Evolutionary conservation across 331 rosid genomes (phyloP), one percentile per base, ranked within the genome.

Genomic region (Rhamnella rubrinervis): DNA sequence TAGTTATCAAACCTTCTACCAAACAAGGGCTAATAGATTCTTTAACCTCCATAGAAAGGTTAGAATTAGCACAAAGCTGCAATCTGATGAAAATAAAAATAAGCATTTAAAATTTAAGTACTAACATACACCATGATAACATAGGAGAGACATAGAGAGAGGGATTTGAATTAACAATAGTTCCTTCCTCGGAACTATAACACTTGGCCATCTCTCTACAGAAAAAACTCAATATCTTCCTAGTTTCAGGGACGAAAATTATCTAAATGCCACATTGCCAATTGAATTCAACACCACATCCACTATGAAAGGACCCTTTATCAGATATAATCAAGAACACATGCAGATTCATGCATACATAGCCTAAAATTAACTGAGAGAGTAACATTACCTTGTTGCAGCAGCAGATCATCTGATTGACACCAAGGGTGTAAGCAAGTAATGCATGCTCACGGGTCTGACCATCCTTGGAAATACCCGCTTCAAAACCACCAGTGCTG

Each of bases 391-490:
- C 85, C 85, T 80, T 80, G 85, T 80, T 80, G 16, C 85, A 80
- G 76, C 85, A 80, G 41, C 85, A 80, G 46, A 80, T 80, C 85
- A 80, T 80, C 61, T 80, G 85, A 69, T n/a, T 80, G 57, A 80
- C 85, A 71, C 85, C 85, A 11, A 80, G 85, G 55, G 85, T 80
- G 70, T 76, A 80, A 67, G 85, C 85, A 23, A 80, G 78, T 18
- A 80, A 75, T 18, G 81, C 85, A 3, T 80, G 85, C 68, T 80
- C 85, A 76, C 85, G 85, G 72, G 85, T 80, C 76, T 80, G 85
- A 0, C 85, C 85, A 18, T 80, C 85, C 81, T 80, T 80, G 47
- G 85, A 80, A 37, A 80, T 80, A 76, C 85, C 85, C 37, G 85
- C 85, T 25, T 80, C 85, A 8, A 80, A 80, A 71, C 85, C 85